Evolutionary conservation across 441 rosid species (phyloP).

Genomic region (Populus tomentosa): DNA sequence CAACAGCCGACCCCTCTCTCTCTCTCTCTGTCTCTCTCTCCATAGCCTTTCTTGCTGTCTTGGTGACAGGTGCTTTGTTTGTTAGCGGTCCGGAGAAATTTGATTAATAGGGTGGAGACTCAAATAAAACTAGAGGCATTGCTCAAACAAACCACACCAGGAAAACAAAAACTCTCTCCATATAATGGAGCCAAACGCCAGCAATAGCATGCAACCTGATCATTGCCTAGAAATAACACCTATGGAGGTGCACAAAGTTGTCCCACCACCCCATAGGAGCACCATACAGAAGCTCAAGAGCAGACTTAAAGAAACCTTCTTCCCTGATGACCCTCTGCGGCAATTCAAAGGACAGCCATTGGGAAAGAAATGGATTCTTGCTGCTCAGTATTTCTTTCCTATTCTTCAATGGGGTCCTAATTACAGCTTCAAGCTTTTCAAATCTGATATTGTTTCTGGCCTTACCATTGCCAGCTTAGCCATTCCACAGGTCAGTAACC

Average conservation of each 20-base stretch:
- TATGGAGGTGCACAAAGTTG: constrained; percentile 69
- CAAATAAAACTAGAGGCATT: constrained; percentile 1
- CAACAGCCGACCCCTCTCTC: background rate
- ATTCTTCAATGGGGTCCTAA: constrained; percentile 84
- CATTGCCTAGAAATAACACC: constrained; percentile 28
- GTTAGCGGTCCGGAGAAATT: constrained; percentile 24
- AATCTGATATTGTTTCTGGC: constrained; percentile 81
- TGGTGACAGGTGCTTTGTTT: constrained; percentile 21
- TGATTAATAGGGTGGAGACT: constrained; percentile 10
- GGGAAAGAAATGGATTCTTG: constrained; percentile 49
- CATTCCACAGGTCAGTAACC: constrained; percentile 68
- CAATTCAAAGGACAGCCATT: constrained; percentile 73
- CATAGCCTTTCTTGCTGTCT: background rate
- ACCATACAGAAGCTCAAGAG: constrained; percentile 45
- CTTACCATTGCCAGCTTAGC: constrained; percentile 97
- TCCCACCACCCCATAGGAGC: constrained; percentile 61
- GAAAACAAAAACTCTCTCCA: background rate
- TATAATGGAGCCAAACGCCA: constrained; percentile 25
- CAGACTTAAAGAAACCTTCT: constrained; percentile 76
- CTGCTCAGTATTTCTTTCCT: constrained; percentile 70
- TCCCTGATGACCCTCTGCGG: constrained; percentile 92
- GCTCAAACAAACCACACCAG: background rate
- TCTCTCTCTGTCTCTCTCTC: background rate
- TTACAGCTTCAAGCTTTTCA: constrained; percentile 61
- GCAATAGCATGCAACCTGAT: constrained; percentile 9